Base-by-base conservation (phyloP, 2,329 filamentous ascomycete species). In the Pyrenochaeta sp. region DNA sequence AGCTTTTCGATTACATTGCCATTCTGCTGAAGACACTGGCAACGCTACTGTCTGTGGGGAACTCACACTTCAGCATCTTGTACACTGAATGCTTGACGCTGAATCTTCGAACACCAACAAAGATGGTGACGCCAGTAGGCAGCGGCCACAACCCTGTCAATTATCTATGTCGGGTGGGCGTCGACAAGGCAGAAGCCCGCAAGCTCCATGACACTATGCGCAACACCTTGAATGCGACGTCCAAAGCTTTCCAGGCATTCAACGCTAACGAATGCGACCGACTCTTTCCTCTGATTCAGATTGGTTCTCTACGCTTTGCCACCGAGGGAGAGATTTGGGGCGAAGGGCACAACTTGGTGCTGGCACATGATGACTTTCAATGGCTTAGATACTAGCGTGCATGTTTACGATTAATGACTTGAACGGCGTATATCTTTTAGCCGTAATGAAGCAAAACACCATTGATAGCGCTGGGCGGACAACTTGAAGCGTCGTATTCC, bases 1-100 rank as follows among this genome's bases (percentile, higher is more conserved):
- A 70, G 30, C 51, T 72, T 2, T 72, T 72, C 51, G 66, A 71
- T 36, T 72, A 72, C 53, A 64, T 70, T 36, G 66, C 68, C 3
- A 70, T 71, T 17, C 54, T 72, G 10, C 56, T 72, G 17, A 70
- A 69, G 45, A 61, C 67, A 1, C 49, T 71, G 0, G 67, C 67
- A 5, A 67, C 63, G 15, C 54, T 72, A 1, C 58, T 70, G 7
- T 58, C 56, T 5, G 37, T 59, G 11, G 67, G 63, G 4, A 58
- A 68, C 18, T 37, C 61, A 1, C 41, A 45, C 14, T 68, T 68
- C 46, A 61, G 56, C 14, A 47, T 70, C 3, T 33, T 72, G 4
- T 71, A 68, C 15, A 67, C 60, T 1, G 69, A 72, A 43, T 51
- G 44, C 7, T 61, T 72, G 55, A 65, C 66, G 4, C 30, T 72